A percentile compares a stretch with the other conserved stretches of the same genome.
Evolutionary conservation across 108 stramenopile genomes (phyloP).

Genomic region (Nannochloropsis gaditana): DNA sequence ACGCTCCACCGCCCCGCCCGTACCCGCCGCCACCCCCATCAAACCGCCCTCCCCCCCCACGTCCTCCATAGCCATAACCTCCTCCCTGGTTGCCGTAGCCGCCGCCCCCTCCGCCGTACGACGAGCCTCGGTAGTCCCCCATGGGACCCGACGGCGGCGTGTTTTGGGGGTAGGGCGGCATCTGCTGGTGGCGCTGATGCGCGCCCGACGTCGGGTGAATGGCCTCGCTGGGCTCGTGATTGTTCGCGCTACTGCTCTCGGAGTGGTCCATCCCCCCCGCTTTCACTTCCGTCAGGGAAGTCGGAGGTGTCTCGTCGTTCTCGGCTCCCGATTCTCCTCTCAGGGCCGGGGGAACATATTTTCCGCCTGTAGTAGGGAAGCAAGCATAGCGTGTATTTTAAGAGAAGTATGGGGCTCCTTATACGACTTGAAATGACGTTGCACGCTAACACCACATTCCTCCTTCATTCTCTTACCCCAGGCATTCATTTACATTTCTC

Average conservation of each 20-base stretch:
- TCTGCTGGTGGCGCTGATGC: not conserved
- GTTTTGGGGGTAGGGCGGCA: not conserved
- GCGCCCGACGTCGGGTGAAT: not conserved
- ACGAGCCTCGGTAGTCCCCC: conserved; percentile 26
- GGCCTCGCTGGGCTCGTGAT: not conserved
- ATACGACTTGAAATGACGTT: no score
- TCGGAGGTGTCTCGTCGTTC: not conserved
- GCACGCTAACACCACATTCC: no score
- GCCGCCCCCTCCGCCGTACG: conserved; percentile 32
- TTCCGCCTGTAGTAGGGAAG: no score
- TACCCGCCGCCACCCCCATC: conserved; percentile 33
- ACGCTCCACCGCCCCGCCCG: conserved; percentile 6
- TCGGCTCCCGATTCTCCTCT: conserved; percentile 23
- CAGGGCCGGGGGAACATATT: conserved; percentile 35
- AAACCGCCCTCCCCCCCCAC: conserved; percentile 26
- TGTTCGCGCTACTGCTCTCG: not conserved
- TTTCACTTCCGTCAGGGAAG: not conserved
- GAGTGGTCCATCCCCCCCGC: not conserved
- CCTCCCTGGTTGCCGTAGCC: conserved; percentile 27
- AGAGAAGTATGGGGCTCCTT: no score
- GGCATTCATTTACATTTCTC: no score
- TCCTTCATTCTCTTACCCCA: no score
- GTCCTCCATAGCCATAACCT: conserved; percentile 31
- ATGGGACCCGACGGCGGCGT: not conserved
- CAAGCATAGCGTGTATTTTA: no score